A percentile compares a stretch with the other conserved stretches of the same genome.
These are phyloP conservation scores for Dactylellina drechsleri DNA, from an alignment of 2,329 filamentous ascomycete species.

Conservation along the genomic window DNA sequence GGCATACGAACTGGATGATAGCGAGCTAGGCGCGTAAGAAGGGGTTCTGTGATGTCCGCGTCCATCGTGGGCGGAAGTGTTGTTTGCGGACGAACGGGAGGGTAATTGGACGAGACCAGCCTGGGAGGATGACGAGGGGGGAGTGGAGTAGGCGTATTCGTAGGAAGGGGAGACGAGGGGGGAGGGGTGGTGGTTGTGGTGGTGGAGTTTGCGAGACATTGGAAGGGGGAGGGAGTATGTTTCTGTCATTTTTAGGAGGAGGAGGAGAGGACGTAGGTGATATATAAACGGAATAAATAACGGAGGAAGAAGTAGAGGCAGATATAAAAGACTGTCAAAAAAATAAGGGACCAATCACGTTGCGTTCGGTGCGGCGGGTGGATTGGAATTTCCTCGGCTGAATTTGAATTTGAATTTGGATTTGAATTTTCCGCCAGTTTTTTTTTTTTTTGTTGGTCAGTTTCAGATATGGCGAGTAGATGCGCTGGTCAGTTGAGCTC, in stretches of 20 bases:
- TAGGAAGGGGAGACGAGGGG: conserved; percentile 51
- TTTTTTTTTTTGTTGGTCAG: too few species aligned
- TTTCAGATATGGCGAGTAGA: too few species aligned
- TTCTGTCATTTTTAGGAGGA: conserved; percentile 46
- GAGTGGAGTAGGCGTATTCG: conserved; percentile 53
- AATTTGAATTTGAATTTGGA: not conserved
- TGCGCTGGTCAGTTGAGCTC: too few species aligned
- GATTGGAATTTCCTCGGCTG: not conserved
- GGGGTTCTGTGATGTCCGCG: conserved; percentile 9
- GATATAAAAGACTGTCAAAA: not conserved
- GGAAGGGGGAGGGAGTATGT: conserved; percentile 54
- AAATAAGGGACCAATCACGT: not conserved
- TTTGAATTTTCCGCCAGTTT: too few species aligned
- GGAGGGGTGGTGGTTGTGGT: conserved; percentile 39
- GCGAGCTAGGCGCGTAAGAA: conserved; percentile 55
- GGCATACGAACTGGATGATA: conserved; percentile 58
- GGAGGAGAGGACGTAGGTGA: not conserved
- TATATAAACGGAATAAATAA: not conserved
- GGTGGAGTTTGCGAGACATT: conserved; percentile 53
- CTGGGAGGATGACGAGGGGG: conserved; percentile 46
- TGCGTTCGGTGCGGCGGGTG: not conserved
- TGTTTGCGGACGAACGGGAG: not conserved
- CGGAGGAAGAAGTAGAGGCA: not conserved
- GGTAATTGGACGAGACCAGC: conserved; percentile 42
- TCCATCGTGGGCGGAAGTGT: conserved; percentile 3